A percentile compares a stretch with the other conserved stretches of the same genome.
phyloP scores from a whole-genome alignment of 2,329 filamentous ascomycete genomes.

The Calonectria pseudoreteaudii region DNA sequence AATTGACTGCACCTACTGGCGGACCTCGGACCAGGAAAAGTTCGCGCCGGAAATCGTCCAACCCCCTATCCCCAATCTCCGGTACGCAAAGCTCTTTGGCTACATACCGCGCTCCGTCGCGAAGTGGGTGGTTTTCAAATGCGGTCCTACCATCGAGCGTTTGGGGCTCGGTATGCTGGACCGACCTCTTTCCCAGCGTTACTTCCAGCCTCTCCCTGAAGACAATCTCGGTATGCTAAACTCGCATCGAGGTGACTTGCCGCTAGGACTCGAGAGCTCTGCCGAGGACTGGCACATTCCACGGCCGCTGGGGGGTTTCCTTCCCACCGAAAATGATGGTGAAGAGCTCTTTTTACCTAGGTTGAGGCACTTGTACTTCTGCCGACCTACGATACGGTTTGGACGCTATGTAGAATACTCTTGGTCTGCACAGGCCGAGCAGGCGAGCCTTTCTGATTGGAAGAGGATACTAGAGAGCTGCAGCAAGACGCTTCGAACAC shows the following conservation, averaged over 20 bases:
- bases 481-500: not conserved
- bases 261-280: not conserved
- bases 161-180: conserved; percentile 33
- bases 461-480: not conserved
- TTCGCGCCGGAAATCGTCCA: not conserved
- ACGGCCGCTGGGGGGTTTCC: not conserved
- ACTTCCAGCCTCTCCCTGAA: not conserved
- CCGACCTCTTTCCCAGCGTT: not conserved
- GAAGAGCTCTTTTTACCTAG: not conserved
- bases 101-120: conserved; percentile 24
- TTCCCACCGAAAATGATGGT: not conserved
- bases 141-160: conserved; percentile 12
- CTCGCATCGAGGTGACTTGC: not conserved
- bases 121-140: conserved; percentile 20
- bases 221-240: not conserved
- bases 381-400: not conserved
- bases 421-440: not conserved
- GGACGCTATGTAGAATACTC: not conserved
- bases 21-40: not conserved
- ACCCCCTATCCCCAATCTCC: not conserved
- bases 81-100: conserved; percentile 26
- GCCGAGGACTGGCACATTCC: not conserved
- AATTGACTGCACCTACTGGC: not conserved
- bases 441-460: not conserved
- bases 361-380: not conserved